Evolutionary conservation across 2,329 filamentous ascomycete genomes (phyloP).

Genomic region (Pseudogymnoascus sp.): DNA sequence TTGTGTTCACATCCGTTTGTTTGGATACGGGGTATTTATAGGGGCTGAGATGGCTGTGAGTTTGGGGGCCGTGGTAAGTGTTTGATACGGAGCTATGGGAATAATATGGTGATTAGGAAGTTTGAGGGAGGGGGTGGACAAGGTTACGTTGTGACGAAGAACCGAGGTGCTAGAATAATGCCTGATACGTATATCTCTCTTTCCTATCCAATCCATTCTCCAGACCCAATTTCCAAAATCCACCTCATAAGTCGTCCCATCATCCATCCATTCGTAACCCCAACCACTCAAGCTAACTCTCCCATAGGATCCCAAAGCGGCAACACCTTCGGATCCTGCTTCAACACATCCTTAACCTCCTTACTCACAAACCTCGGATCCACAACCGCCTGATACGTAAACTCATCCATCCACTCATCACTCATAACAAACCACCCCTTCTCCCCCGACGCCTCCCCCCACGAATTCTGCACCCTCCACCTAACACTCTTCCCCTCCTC

Average conservation of each 20-base stretch:
- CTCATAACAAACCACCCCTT: slow-evolving; percentile 88
- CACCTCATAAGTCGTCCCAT: neutral
- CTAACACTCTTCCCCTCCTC: slow-evolving; percentile 56
- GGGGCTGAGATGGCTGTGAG: no score
- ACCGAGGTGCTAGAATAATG: neutral
- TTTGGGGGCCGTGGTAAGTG: no score
- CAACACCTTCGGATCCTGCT: slow-evolving; percentile 61
- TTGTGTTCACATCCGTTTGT: no score
- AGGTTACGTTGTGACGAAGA: no score
- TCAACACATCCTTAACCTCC: slow-evolving; percentile 62
- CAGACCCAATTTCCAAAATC: neutral
- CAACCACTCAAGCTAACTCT: slow-evolving; percentile 47
- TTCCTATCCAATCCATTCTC: neutral
- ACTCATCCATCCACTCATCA: slow-evolving; percentile 72
- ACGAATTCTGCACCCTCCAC: slow-evolving; percentile 85
- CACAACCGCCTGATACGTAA: slow-evolving; percentile 79
- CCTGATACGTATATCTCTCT: neutral
- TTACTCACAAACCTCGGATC: slow-evolving; percentile 60
- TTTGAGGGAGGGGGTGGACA: no score
- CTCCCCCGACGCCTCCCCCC: slow-evolving; percentile 62
- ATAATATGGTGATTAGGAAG: no score
- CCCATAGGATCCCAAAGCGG: slow-evolving; percentile 80
- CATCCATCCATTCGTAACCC: neutral
- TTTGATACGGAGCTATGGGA: no score
- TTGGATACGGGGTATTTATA: no score